These are phyloP conservation scores for Scutellaria minor DNA, from an alignment of 257 asterid genomes.

Conservation along the genomic window DNA sequence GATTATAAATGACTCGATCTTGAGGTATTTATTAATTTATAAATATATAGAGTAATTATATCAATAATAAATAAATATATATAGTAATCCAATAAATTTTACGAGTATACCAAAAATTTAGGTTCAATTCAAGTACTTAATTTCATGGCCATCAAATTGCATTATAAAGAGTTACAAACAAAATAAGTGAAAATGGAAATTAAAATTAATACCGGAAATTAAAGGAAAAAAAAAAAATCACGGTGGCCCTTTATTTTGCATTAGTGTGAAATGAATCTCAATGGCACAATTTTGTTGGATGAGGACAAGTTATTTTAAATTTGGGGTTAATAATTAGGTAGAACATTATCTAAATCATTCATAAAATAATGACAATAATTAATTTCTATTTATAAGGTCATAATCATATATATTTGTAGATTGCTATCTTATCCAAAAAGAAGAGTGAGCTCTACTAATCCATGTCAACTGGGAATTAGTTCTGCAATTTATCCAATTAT, in stretches of 20 bases:
- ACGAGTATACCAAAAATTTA: too few species aligned
- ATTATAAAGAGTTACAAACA: neutral
- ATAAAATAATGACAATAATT: conserved; percentile 1
- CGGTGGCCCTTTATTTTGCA: neutral
- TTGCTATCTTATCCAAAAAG: conserved; percentile 35
- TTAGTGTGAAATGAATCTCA: conserved; percentile 30
- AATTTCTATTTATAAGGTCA: conserved; percentile 14
- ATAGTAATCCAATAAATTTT: too few species aligned
- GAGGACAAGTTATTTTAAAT: conserved; percentile 15
- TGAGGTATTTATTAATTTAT: too few species aligned
- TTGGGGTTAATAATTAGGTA: conserved; percentile 24
- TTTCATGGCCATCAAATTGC: too few species aligned
- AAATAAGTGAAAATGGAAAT: neutral
- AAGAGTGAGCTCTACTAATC: neutral
- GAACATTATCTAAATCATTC: conserved; percentile 2
- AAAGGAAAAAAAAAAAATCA: too few species aligned
- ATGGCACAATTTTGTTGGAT: conserved; percentile 2
- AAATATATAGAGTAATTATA: too few species aligned
- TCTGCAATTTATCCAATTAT: too few species aligned
- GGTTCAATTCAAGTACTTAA: too few species aligned
- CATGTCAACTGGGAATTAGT: too few species aligned
- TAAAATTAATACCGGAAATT: too few species aligned
- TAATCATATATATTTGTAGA: conserved; percentile 2
- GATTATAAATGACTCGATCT: too few species aligned
- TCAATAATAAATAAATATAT: too few species aligned